Evolutionary conservation across 192 early-diverging fungal genomes (phyloP), one percentile per base, ranked within the genome.

Genomic region (Mortierella hygrophila): DNA sequence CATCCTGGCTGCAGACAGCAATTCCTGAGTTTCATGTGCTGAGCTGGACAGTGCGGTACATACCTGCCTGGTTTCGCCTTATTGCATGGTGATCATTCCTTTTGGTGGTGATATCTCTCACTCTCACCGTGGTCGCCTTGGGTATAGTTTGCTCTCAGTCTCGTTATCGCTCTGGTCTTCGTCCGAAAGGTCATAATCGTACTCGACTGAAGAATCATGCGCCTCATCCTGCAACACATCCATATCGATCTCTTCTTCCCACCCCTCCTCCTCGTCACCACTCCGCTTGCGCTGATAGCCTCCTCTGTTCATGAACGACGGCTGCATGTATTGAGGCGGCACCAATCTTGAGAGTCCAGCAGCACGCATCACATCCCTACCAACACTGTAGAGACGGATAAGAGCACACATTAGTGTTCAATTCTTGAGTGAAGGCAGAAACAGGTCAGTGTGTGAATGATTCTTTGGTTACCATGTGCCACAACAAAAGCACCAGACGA

Each of bases 401-500:
- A 0, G 37, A n/a, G 10, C 8, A 47, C 26, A 44, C 5, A 5
- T 23, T 54, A 72, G 18, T 41, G 77, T 63, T 42, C 41, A 26
- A 16, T 55, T 23, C 3, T 69, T 41, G 18, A 26, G 68, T 29
- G 35, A 20, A 26, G 18, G 49, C 35, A 16, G 1, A 72, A 41
- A 6, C 47, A 1, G 71, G 46, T 13, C 21, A 68, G 40, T 18
- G 40, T 74, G 49, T 16, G 16, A 18, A 13, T 35, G 20, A 13
- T 18, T 60, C 13, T 26, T 38, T 32, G 2, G 0, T 40, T 77
- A 86, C 84, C 84, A 86, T 74, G 84, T 86, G 47, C 84, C 84
- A 81, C 84, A 86, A n/a, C 84, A 86, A 54, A 86, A 32, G 40
- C 84, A 86, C 84, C 84, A 86, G 32, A 81, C 79, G 52, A 86